Base-by-base conservation (phyloP, 495 filamentous ascomycete species). In the Talaromyces adpressus region DNA sequence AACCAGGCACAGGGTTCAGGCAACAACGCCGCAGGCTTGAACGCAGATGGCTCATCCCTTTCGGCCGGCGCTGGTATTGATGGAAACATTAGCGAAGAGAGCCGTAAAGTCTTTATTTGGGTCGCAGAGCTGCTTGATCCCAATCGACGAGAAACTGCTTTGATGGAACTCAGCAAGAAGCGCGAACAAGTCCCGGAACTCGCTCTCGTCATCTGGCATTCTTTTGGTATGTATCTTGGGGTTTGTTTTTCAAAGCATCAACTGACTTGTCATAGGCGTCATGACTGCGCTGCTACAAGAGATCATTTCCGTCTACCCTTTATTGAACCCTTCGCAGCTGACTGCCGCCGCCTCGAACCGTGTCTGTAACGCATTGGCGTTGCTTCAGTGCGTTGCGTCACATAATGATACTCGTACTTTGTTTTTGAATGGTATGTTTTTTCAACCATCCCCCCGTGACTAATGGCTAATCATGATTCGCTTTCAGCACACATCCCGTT, bases 111-210 rank as follows among this genome's bases (percentile, higher is more conserved):
- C 16, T 84, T 98, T 69, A 87, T 87, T 65, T 97, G 92, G 85
- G 93, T 98, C 65, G 89, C 92, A 51, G 93, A 99, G 71, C 80
- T 98, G 52, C 83, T 98, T 68, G 93, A 92, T 70, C 90, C 91
- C 56, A 86, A 84, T 57, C 91, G 91, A 18, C 82, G 94, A 59
- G 94, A 99, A 77, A 86, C 89, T 0, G 95, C 94, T 57, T 82
- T 99, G 18, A 85, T 99, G 72, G 94, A 99, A 74, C 81, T 99
- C 51, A 97, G 93, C 80, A 99, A 99, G 82, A 99, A 99, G 81
- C 81, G 94, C 51, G 94, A 99, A 73, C 95, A 98, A 74, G 95
- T 99, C 16, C 92, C 94, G 16, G 94, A 99, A 75, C 80, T 99
- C 64, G 94, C 94, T 32, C 77, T 99, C 66, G 96, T 99, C 57